These are phyloP conservation scores for Peltaster fructicola DNA, from an alignment of 2,329 filamentous ascomycete species.

Conservation along the genomic window DNA sequence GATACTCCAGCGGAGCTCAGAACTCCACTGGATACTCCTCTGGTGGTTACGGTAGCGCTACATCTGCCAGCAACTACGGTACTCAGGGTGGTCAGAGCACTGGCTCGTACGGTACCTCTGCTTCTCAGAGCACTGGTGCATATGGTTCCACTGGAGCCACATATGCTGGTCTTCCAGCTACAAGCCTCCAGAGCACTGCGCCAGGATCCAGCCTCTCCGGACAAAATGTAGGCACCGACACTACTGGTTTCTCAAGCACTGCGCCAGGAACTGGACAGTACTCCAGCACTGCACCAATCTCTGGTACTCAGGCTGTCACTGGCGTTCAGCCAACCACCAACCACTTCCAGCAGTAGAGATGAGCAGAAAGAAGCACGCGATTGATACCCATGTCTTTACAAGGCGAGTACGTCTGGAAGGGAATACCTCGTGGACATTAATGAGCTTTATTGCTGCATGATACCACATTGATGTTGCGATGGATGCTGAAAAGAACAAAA, in stretches of 20 bases:
- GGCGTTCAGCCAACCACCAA: conserved; percentile 3
- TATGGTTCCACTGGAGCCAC: conserved; percentile 6
- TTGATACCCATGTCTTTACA: neutral
- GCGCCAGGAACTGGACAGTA: conserved; percentile 8
- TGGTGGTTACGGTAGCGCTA: conserved; percentile 5
- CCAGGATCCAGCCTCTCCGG: conserved; percentile 1
- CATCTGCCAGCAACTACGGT: conserved; percentile 8
- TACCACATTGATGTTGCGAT: conserved; percentile 1
- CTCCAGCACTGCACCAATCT: conserved; percentile 1
- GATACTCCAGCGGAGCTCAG: conserved; percentile 4
- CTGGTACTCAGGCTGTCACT: conserved; percentile 3
- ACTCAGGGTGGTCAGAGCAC: conserved; percentile 3
- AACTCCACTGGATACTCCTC: conserved; percentile 2
- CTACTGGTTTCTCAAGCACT: conserved; percentile 6
- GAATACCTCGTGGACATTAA: neutral
- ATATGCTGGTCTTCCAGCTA: neutral
- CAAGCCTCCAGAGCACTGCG: neutral
- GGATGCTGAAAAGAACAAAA: too few species aligned
- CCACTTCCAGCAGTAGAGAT: conserved; percentile 5
- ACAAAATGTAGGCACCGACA: conserved; percentile 1
- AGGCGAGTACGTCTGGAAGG: neutral
- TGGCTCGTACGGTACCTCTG: conserved; percentile 3
- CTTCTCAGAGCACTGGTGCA: conserved; percentile 6
- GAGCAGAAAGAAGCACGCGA: neutral
- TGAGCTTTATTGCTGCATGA: conserved; percentile 1